Conservation (phyloP, 2,329 filamentous ascomycete genomes). For the Daldinia sp. region DNA sequence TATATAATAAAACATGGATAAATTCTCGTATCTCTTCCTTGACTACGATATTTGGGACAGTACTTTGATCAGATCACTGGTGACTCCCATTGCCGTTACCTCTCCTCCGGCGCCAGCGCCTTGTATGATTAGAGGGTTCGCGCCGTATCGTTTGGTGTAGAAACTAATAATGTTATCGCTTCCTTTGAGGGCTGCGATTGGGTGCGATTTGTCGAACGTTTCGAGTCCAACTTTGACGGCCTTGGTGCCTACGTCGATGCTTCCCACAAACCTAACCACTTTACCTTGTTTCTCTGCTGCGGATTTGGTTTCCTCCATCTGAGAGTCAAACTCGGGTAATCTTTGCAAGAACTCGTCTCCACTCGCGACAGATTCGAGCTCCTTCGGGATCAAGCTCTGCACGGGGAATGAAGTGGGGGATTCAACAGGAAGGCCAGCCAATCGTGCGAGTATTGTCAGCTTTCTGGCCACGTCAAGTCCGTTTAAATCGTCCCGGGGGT, state of each 20-base stretch:
- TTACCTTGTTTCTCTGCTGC: conserved; percentile 88
- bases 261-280: conserved; percentile 93
- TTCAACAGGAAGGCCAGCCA: conserved; percentile 84
- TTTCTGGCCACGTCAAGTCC: conserved; percentile 94
- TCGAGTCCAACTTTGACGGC: conserved; percentile 92
- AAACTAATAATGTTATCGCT: conserved; percentile 99
- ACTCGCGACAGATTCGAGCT: conserved; percentile 80
- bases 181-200: conserved; percentile 93
- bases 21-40: conserved; percentile 30
- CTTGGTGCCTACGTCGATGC: conserved; percentile 84
- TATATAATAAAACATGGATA: conserved; percentile 27
- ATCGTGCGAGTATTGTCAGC: conserved; percentile 89
- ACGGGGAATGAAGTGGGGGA: conserved; percentile 92
- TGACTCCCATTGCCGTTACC: conserved; percentile 97
- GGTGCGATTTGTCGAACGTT: conserved; percentile 87
- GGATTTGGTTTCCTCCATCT: conserved; percentile 90
- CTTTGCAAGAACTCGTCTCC: conserved; percentile 88
- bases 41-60: conserved; percentile 73
- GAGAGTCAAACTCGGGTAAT: conserved; percentile 83
- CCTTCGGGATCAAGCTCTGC: conserved; percentile 89
- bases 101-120: conserved; percentile 94
- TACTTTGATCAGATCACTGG: conserved; percentile 92
- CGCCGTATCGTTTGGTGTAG: conserved; percentile 94
- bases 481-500: conserved; percentile 88
- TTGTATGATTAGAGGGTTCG: conserved; percentile 92